Percentiles rank a stretch among this genome's conserved stretches.
Conservation (phyloP, 2,329 filamentous ascomycete genomes). For the Lachnellula willkommii region DNA sequence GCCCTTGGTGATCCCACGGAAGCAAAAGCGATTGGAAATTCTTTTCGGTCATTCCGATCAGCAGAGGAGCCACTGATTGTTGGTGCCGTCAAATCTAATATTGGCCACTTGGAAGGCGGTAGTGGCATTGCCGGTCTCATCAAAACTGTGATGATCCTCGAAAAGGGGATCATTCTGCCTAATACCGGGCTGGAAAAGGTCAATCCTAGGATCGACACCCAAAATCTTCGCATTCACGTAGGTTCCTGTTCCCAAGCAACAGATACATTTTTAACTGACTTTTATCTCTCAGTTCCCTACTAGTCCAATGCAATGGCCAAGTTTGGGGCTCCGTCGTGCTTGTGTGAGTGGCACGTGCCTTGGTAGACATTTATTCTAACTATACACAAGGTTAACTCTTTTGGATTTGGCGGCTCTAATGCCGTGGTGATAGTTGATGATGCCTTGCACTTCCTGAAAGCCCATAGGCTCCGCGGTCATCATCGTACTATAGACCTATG, state of each 20-base stretch:
- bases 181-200: neutral
- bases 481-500: neutral
- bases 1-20: neutral
- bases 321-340: conserved; percentile 9
- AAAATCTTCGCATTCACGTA: conserved; percentile 31
- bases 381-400: conserved; percentile 18
- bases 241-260: neutral
- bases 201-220: conserved; percentile 16
- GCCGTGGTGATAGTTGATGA: conserved; percentile 19
- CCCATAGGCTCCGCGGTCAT: neutral
- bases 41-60: neutral
- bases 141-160: conserved; percentile 12
- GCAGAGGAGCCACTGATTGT: neutral
- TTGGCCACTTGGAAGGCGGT: conserved; percentile 23
- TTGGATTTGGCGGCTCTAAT: conserved; percentile 25
- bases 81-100: conserved; percentile 9
- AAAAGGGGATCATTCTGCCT: conserved; percentile 30
- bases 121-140: conserved; percentile 17
- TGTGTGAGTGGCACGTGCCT: neutral
- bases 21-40: neutral
- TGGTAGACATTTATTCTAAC: no score
- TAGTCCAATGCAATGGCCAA: conserved; percentile 8
- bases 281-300: conserved; percentile 5
- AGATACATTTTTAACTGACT: neutral
- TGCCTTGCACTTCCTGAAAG: conserved; percentile 21